Evolutionary conservation across 495 filamentous ascomycete genomes (phyloP).

Genomic region (Podospora conica): DNA sequence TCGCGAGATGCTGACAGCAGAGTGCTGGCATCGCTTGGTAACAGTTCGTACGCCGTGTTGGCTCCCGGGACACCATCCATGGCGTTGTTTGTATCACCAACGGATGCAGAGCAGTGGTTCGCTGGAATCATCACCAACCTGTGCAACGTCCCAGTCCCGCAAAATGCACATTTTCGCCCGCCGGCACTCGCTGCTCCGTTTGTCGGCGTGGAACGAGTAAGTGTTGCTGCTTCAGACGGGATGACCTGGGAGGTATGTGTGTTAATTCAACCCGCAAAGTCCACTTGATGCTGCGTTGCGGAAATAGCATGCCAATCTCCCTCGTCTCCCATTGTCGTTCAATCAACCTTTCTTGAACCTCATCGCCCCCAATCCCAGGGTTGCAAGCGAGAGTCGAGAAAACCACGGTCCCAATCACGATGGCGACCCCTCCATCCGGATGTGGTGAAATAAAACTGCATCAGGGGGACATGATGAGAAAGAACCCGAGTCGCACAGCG

Average conservation of each 20-base stretch:
- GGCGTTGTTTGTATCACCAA: slow-evolving; percentile 7
- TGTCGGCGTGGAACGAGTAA: background rate
- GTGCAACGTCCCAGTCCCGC: background rate
- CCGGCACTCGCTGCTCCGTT: background rate
- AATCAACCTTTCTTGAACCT: background rate
- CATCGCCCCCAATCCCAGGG: background rate
- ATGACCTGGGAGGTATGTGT: background rate
- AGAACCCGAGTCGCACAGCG: background rate
- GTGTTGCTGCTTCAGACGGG: background rate
- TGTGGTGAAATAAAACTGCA: background rate
- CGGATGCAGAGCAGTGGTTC: background rate
- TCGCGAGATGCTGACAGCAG: background rate
- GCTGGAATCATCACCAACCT: background rate
- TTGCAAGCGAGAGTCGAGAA: background rate
- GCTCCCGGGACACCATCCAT: background rate
- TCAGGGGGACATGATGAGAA: background rate
- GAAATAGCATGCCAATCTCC: background rate
- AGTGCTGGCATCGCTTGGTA: slow-evolving; percentile 3
- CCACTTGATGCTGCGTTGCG: background rate
- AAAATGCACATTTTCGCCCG: background rate
- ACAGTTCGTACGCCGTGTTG: background rate
- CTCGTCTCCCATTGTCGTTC: background rate
- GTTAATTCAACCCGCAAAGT: background rate
- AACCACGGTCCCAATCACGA: background rate
- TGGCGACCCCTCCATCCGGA: background rate